Conservation (phyloP, 441 rosid species). For the Adansonia gregorii region DNA sequence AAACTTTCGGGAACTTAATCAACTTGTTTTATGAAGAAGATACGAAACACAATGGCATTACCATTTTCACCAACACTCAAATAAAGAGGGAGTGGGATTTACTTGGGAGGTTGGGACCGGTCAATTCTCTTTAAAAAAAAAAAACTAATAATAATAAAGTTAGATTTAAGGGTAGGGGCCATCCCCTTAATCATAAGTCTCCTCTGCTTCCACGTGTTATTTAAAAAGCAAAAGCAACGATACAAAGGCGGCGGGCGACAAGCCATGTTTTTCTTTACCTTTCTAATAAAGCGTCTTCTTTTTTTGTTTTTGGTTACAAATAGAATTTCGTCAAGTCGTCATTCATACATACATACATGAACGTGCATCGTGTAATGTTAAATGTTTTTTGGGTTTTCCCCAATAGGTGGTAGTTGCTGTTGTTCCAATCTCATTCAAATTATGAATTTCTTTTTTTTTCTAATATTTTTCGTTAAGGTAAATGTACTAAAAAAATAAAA, state of each 20-base stretch:
- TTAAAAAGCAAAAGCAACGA: background rate
- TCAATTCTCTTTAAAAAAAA: too few species aligned
- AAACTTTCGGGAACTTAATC: slow-evolving; percentile 24
- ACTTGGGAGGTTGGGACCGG: background rate
- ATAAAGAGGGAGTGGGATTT: too few species aligned
- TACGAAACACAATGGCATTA: background rate
- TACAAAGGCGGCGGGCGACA: slow-evolving; percentile 18
- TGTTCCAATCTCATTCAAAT: too few species aligned
- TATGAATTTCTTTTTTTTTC: background rate
- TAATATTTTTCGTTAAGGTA: too few species aligned
- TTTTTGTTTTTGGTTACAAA: background rate
- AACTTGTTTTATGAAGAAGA: slow-evolving; percentile 1
- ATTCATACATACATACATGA: background rate
- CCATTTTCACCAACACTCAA: background rate
- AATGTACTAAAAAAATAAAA: background rate
- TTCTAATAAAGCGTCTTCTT: background rate
- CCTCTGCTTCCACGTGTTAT: slow-evolving; percentile 30
- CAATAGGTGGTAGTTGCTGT: background rate
- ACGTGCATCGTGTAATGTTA: background rate
- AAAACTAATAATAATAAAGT: too few species aligned
- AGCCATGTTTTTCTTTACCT: background rate
- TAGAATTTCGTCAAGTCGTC: background rate
- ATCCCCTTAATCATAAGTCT: slow-evolving; percentile 14
- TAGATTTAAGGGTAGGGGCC: background rate
- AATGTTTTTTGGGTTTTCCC: background rate